These are phyloP conservation scores for Suillus luteus DNA, from an alignment of 768 basidiomycete genomes.

Conservation along the genomic window DNA sequence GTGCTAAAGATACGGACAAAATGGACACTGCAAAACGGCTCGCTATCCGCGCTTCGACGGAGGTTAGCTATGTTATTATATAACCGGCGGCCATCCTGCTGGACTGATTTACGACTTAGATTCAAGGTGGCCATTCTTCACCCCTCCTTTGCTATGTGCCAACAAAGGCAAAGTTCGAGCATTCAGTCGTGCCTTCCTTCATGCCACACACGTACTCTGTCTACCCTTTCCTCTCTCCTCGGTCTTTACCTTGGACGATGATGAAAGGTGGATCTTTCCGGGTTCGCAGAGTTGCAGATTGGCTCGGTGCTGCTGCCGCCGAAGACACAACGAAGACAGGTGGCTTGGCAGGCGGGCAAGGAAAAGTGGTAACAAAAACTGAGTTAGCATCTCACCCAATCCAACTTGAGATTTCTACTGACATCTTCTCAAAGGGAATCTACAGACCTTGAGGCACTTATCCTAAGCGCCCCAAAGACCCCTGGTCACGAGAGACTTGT, in stretches of 20 bases:
- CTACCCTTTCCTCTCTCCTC: constrained; percentile 64
- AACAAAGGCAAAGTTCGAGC: constrained; percentile 27
- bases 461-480: constrained; percentile 1
- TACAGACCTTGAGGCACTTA: constrained; percentile 6
- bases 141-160: constrained; percentile 34
- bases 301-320: constrained; percentile 42
- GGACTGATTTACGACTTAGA: not conserved
- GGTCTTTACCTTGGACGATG: constrained; percentile 50
- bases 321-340: constrained; percentile 40
- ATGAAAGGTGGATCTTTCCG: constrained; percentile 51
- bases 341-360: constrained; percentile 40
- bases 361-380: constrained; percentile 35
- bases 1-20: constrained; percentile 45
- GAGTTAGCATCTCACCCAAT: constrained; percentile 33
- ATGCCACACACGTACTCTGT: constrained; percentile 53
- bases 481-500: constrained; percentile 25
- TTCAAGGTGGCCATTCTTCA: not conserved
- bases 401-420: not conserved
- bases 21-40: constrained; percentile 52
- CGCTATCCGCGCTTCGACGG: constrained; percentile 49
- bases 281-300: constrained; percentile 62
- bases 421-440: constrained; percentile 1
- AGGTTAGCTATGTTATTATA: constrained; percentile 40
- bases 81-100: not conserved
- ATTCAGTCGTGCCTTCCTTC: constrained; percentile 27